Evolutionary conservation across 2,329 filamentous ascomycete genomes (phyloP).

Genomic region (Xenosphaeropsis pyriputrescens): DNA sequence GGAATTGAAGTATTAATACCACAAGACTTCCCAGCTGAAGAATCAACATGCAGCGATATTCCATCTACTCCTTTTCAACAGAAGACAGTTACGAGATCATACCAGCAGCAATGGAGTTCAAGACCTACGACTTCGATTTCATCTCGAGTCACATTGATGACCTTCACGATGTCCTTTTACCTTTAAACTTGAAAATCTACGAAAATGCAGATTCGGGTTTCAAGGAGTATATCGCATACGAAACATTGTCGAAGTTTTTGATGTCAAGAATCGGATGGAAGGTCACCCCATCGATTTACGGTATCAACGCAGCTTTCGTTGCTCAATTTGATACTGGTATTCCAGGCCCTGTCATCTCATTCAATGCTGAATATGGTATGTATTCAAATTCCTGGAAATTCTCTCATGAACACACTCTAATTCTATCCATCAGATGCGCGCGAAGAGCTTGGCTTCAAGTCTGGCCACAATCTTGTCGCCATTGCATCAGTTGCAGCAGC

Average conservation of each 20-base stretch:
- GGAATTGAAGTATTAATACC: too few relatives aligned
- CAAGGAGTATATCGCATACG: constrained; percentile 32
- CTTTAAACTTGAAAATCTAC: constrained; percentile 28
- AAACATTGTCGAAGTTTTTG: constrained; percentile 32
- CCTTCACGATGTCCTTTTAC: constrained; percentile 14
- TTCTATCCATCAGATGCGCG: constrained; percentile 19
- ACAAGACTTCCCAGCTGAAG: too few relatives aligned
- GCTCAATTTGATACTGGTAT: constrained; percentile 30
- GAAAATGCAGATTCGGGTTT: constrained; percentile 32
- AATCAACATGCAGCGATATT: too few relatives aligned
- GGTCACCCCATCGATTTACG: constrained; percentile 34
- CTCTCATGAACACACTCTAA: constrained; percentile 4
- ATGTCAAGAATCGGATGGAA: constrained; percentile 27
- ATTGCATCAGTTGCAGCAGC: constrained; percentile 21
- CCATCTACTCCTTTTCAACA: too few relatives aligned
- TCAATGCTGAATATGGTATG: constrained; percentile 19
- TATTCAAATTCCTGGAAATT: background rate
- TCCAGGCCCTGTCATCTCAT: constrained; percentile 26
- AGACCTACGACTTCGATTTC: background rate
- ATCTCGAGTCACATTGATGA: background rate
- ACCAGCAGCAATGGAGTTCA: too few relatives aligned
- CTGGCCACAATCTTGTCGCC: constrained; percentile 28
- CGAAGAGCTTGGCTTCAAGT: constrained; percentile 25
- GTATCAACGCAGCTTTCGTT: constrained; percentile 35
- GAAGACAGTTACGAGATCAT: too few relatives aligned